Percentiles rank a stretch among this genome's conserved stretches.
Conservation (phyloP, 2,329 filamentous ascomycete genomes). For the Aaosphaeria pasadenensis region DNA sequence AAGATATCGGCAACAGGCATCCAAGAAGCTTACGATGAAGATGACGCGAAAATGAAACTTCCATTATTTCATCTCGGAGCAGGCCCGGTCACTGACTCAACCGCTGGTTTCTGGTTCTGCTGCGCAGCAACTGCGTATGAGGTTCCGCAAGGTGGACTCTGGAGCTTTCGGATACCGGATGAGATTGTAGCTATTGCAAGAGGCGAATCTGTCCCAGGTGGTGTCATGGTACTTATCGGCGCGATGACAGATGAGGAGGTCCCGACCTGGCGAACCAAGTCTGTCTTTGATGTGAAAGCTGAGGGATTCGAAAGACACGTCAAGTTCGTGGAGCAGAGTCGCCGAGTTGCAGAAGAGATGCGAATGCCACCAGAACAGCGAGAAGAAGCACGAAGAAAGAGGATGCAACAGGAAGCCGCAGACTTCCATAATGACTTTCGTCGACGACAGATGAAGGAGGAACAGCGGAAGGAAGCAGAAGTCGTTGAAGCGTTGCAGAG, state of each 20-base stretch:
- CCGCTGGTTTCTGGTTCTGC: slow-evolving; percentile 55
- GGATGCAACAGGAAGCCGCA: slow-evolving; percentile 10
- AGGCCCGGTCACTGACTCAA: slow-evolving; percentile 7
- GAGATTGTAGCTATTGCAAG: slow-evolving; percentile 51
- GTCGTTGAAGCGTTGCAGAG: slow-evolving; percentile 17
- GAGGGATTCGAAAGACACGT: slow-evolving; percentile 17
- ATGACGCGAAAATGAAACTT: slow-evolving; percentile 8
- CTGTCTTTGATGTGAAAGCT: slow-evolving; percentile 8
- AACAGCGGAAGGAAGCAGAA: slow-evolving; percentile 13
- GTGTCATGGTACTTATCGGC: slow-evolving; percentile 55
- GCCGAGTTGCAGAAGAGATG: slow-evolving; percentile 13
- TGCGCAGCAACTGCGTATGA: slow-evolving; percentile 56
- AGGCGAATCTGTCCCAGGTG: slow-evolving; percentile 56
- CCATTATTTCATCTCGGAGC: slow-evolving; percentile 14
- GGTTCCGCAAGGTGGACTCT: slow-evolving; percentile 53
- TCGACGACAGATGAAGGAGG: slow-evolving; percentile 10
- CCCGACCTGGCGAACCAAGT: slow-evolving; percentile 51
- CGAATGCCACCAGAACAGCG: slow-evolving; percentile 15
- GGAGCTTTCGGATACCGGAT: slow-evolving; percentile 59
- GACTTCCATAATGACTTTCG: slow-evolving; percentile 17
- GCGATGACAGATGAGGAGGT: slow-evolving; percentile 51
- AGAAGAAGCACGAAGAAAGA: slow-evolving; percentile 11
- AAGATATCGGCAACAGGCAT: slow-evolving; percentile 19
- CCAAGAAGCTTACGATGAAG: slow-evolving; percentile 17
- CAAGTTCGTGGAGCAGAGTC: slow-evolving; percentile 14